phyloP scores from a whole-genome alignment of 257 asterid species.

The Coffea eugenioides region DNA sequence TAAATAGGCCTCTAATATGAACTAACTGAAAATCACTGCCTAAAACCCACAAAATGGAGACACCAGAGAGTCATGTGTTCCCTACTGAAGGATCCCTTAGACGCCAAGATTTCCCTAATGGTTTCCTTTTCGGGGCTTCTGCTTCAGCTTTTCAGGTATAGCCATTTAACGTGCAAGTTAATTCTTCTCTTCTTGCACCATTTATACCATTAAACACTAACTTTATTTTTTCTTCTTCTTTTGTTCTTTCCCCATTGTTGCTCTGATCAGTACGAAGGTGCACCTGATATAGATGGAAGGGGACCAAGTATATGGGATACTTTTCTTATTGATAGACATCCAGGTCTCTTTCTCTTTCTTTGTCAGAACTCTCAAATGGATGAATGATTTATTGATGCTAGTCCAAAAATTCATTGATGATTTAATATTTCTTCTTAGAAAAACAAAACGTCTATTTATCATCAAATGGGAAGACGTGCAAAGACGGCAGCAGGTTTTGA shows the following conservation, averaged over 20 bases:
- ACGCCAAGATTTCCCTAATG: background rate
- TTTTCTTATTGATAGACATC: background rate
- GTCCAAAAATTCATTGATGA: too few species aligned
- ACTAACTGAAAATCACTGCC: background rate
- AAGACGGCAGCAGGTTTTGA: too few species aligned
- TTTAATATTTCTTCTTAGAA: too few species aligned
- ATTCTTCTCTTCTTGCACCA: too few species aligned
- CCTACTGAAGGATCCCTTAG: background rate
- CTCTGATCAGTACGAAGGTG: background rate
- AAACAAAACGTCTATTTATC: too few species aligned
- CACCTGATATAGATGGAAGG: background rate
- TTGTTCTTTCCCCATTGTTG: background rate
- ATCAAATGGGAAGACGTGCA: too few species aligned
- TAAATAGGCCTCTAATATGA: background rate
- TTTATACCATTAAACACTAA: too few species aligned
- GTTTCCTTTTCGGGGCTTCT: background rate
- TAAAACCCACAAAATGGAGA: background rate
- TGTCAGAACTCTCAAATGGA: too few species aligned
- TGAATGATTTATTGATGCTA: too few species aligned
- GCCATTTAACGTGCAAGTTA: background rate
- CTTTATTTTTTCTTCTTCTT: too few species aligned
- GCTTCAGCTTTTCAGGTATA: background rate
- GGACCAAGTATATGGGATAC: slow-evolving; percentile 2
- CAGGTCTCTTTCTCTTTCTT: background rate
- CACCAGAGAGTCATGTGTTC: background rate